These are phyloP conservation scores for Blumeriella jaapii DNA, from an alignment of 2,329 filamentous ascomycete species.

Conservation along the genomic window DNA sequence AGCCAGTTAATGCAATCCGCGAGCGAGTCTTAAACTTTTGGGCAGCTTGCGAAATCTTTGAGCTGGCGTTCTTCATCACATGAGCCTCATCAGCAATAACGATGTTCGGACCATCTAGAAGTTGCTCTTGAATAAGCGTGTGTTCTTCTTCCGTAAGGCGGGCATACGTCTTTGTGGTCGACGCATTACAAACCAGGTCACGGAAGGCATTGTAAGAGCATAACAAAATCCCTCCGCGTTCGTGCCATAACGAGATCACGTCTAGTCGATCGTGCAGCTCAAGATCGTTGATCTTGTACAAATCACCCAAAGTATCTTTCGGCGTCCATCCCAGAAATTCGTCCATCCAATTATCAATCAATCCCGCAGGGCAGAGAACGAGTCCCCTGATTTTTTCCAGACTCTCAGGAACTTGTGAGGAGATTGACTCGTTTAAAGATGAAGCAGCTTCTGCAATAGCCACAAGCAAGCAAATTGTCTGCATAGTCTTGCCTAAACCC, in stretches of 20 bases:
- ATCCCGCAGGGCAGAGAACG: constrained; percentile 61
- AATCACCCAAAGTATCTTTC: constrained; percentile 38
- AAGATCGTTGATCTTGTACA: constrained; percentile 42
- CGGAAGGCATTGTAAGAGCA: constrained; percentile 63
- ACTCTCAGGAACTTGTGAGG: constrained; percentile 54
- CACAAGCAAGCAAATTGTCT: constrained; percentile 62
- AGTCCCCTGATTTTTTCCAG: constrained; percentile 53
- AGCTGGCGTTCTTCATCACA: constrained; percentile 53
- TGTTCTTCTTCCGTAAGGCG: constrained; percentile 29
- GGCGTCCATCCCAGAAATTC: constrained; percentile 65
- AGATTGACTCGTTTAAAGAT: constrained; percentile 45
- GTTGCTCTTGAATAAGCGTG: constrained; percentile 31
- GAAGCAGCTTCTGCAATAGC: constrained; percentile 55
- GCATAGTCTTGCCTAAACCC: constrained; percentile 11
- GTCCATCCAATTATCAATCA: constrained; percentile 75
- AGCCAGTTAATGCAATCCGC: constrained; percentile 77
- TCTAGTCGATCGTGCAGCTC: constrained; percentile 30
- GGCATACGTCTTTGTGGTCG: constrained; percentile 17
- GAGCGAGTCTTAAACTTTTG: constrained; percentile 51
- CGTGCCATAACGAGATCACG: constrained; percentile 47
- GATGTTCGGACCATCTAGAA: constrained; percentile 54
- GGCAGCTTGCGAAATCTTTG: constrained; percentile 42
- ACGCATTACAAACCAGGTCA: constrained; percentile 31
- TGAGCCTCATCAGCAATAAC: constrained; percentile 84
- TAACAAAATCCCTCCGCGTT: constrained; percentile 59